Percentiles rank a stretch among this genome's conserved stretches.
These are phyloP conservation scores for Cornus suecica DNA, from an alignment of 148 eudicot genomes.

Conservation along the genomic window DNA sequence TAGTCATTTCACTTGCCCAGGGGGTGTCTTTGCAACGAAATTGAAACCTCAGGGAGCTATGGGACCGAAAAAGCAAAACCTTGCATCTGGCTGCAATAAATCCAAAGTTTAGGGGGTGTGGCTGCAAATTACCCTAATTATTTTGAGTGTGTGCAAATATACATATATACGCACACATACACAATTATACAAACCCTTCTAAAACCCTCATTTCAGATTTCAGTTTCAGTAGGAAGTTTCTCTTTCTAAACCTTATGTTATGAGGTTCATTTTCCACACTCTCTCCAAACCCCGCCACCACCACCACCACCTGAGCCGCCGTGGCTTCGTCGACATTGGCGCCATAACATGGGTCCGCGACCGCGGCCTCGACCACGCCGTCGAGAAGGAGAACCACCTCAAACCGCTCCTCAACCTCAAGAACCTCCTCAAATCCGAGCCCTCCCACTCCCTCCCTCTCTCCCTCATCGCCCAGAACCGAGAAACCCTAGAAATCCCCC, in stretches of 20 bases:
- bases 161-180: no score
- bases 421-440: constrained; percentile 58
- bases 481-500: constrained; percentile 37
- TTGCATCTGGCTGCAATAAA: no score
- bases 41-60: no score
- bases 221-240: no score
- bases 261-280: constrained; percentile 21
- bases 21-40: no score
- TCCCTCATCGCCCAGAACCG: constrained; percentile 42
- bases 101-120: no score
- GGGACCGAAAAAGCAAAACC: no score
- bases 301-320: constrained; percentile 22
- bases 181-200: not conserved
- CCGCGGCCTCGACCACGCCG: constrained; percentile 78
- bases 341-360: constrained; percentile 65
- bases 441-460: constrained; percentile 70
- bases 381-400: constrained; percentile 69
- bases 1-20: no score
- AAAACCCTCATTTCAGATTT: not conserved
- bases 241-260: not conserved
- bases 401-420: constrained; percentile 53
- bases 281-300: constrained; percentile 17
- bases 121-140: no score
- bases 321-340: constrained; percentile 38
- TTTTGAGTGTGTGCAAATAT: no score